Conservation (phyloP, 768 basidiomycete species). For the Suillus subalutaceus region DNA sequence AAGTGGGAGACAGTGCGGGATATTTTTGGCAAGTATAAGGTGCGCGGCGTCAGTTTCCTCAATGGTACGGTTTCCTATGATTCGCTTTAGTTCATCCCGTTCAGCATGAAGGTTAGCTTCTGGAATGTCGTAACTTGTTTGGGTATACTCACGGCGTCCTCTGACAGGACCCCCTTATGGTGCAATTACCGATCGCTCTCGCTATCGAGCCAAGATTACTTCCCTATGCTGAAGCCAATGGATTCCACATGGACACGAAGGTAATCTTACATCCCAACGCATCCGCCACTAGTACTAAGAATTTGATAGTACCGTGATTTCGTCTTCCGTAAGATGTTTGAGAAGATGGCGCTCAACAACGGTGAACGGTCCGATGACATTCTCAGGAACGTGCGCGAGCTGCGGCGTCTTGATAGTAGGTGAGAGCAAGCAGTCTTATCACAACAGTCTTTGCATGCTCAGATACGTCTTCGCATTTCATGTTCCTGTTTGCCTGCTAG, state of each 20-base stretch:
- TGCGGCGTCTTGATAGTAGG: conserved; percentile 71
- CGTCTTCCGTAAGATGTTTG: conserved; percentile 87
- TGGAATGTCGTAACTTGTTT: background rate
- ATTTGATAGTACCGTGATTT: conserved; percentile 72
- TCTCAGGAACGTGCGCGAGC: conserved; percentile 67
- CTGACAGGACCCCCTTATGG: conserved; percentile 73
- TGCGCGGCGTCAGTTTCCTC: conserved; percentile 28
- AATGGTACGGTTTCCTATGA: conserved; percentile 16
- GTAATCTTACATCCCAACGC: conserved; percentile 36
- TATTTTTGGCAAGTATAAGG: conserved; percentile 72
- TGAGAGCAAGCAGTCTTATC: conserved; percentile 35
- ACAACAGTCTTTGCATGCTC: conserved; percentile 6
- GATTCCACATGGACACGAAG: conserved; percentile 79
- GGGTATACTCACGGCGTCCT: conserved; percentile 13
- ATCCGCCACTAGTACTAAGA: conserved; percentile 10
- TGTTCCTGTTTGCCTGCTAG: conserved; percentile 36
- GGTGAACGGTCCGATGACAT: conserved; percentile 65
- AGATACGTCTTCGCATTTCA: conserved; percentile 6
- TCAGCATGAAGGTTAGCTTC: conserved; percentile 61
- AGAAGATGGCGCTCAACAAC: conserved; percentile 49
- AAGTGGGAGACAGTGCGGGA: conserved; percentile 68
- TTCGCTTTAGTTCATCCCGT: conserved; percentile 70
- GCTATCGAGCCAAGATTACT: conserved; percentile 78
- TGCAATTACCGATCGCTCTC: conserved; percentile 73
- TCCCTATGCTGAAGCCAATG: conserved; percentile 71